Base-by-base conservation (phyloP, 2,329 filamentous ascomycete species). In the Coniochaeta sp. region DNA sequence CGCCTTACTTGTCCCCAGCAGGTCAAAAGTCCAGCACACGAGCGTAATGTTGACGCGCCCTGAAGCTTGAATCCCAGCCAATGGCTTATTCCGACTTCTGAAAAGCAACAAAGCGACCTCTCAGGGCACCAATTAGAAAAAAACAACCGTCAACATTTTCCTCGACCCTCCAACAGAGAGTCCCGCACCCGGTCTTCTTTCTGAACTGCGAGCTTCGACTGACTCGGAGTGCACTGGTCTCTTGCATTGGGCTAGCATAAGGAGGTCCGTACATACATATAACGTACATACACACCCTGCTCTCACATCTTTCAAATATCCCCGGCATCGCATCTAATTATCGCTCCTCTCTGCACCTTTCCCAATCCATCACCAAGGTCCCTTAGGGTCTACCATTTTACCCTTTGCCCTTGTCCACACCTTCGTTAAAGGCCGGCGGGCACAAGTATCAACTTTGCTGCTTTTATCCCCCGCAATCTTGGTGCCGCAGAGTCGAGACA, bases 1-100 rank as follows among this genome's bases (percentile, higher is more conserved):
- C 47, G 14, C 47, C 24, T 24, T 5, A 4, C n/a, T 31, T n/a
- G 2, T 5, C 47, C 6, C 24, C 47, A 31, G 22, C 26, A 16
- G 26, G 44, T 50, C 44, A 26, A 43, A n/a, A 43, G 52, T 56
- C 28, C 52, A 33, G 33, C 34, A 57, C 47, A 52, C 47, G 47
- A 52, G 28, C 54, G 52, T 56, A 28, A 56, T 56, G 28, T 56
- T 56, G 52, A 57, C 54, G 54, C 54, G 54, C 54, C 31, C 16
- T 22, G n/a, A 38, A 34, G 33, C 54, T 57, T 38, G 34, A 38
- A 36, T 24, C 28, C 28, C 52, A 36, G 28, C 52, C 52, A 56
- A 57, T 57, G 31, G 11, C 33, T 36, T 57, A 22, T 57, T 57
- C 54, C n/a, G 19, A 47, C 43, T 9, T 47, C 43, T 47, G 43